Evolutionary conservation across 2,329 filamentous ascomycete genomes (phyloP), one percentile per base, ranked within the genome.

Genomic region (Lachnellula suecica): DNA sequence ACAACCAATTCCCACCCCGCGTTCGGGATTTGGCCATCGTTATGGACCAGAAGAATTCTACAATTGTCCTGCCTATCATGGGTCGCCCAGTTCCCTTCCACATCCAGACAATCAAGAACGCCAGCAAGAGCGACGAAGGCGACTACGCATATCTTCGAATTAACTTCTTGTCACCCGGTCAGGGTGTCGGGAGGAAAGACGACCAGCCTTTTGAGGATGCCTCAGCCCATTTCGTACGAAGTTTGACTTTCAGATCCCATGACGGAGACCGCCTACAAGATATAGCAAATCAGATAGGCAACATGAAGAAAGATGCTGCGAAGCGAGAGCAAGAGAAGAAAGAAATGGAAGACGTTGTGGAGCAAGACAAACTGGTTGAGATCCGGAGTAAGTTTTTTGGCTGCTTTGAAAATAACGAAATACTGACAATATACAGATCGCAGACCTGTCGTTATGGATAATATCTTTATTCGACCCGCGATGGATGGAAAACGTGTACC

Each of bases 241-340:
- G 93, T 68, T 76, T 99, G 71, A 99, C 95, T 0, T 94, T 99
- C 76, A 84, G 93, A 51, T 97, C 94, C 19, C 88, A 89, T 57
- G 90, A 97, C 67, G 87, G 91, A 53, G 84, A 91, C 56, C 85
- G 93, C 57, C 91, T 99, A 69, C 87, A 90, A 53, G 90, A 95
- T 64, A 94, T 99, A 61, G 88, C 91, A 11, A 88, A 88, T 56
- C 89, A 96, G 66, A 97, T 99, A 63, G 93, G 91, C 10, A 94
- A 97, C 66, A 87, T 99, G 77, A 96, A 97, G 76, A 96, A 94
- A 68, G 90, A 93, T 62, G 85, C 89, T 4, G 83, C 90, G 38
- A 92, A 96, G 72, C 89, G 91, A 63, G 94, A 99, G 71, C 92
- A 97, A 66, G 93, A 97, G 72, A 97, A 97, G 83, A 99, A 99